Percentiles rank a stretch among this genome's conserved stretches.
Conservation (phyloP, 2,329 filamentous ascomycete genomes). For the Ascochyta rabiei region DNA sequence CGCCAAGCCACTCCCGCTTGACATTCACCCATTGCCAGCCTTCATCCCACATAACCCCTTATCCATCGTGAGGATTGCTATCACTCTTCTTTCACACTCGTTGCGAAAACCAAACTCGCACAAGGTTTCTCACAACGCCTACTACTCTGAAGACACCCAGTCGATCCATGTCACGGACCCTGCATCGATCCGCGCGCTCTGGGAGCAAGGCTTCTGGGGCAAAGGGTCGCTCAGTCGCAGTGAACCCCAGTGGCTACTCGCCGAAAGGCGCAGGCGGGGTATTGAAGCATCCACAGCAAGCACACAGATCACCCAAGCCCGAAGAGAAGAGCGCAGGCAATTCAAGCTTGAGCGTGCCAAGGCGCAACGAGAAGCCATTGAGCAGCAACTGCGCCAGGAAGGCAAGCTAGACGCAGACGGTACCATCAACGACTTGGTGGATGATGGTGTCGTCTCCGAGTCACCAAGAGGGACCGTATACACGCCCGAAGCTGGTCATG, state of each 20-base stretch:
- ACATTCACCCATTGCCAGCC: slow-evolving; percentile 80
- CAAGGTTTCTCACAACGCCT: slow-evolving; percentile 70
- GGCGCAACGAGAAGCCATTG: slow-evolving; percentile 81
- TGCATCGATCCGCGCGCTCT: slow-evolving; percentile 77
- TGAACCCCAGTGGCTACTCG: slow-evolving; percentile 89
- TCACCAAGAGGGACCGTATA: slow-evolving; percentile 30
- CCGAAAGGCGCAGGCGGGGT: slow-evolving; percentile 76
- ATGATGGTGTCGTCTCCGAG: slow-evolving; percentile 26
- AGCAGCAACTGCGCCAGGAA: slow-evolving; percentile 69
- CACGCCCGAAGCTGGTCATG: slow-evolving; percentile 19
- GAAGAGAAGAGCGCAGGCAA: slow-evolving; percentile 79
- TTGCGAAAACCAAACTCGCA: slow-evolving; percentile 69
- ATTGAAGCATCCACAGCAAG: slow-evolving; percentile 71
- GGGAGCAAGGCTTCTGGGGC: slow-evolving; percentile 97
- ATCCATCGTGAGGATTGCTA: slow-evolving; percentile 80
- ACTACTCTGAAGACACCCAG: slow-evolving; percentile 80
- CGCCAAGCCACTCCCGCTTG: slow-evolving; percentile 77
- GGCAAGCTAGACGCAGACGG: slow-evolving; percentile 41
- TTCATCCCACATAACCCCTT: slow-evolving; percentile 93
- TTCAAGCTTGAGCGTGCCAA: slow-evolving; percentile 93
- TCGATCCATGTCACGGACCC: slow-evolving; percentile 85
- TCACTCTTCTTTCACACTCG: slow-evolving; percentile 76
- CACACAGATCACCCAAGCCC: slow-evolving; percentile 77
- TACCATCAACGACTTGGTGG: slow-evolving; percentile 39
- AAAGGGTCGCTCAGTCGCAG: slow-evolving; percentile 92